phyloP scores from a whole-genome alignment of 345 rosid species.

The Nasturtium officinale region DNA sequence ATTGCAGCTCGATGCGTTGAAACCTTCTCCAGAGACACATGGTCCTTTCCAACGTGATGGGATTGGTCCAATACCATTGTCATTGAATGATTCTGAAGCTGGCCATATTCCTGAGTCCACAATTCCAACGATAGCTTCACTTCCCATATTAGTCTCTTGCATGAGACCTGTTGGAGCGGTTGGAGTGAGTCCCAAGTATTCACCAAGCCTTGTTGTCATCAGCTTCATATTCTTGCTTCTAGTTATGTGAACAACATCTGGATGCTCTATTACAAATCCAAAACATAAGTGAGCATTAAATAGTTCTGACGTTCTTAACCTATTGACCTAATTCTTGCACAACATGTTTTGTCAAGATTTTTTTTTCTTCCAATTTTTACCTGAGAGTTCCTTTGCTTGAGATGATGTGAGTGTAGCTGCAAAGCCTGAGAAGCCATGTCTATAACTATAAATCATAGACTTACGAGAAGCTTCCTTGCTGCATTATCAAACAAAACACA shows the following conservation, averaged over 20 bases:
- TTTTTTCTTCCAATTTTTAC: too few relatives aligned
- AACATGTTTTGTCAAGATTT: background rate
- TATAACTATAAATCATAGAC: constrained; percentile 69
- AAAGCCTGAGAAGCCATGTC: constrained; percentile 78
- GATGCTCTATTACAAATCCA: constrained; percentile 46
- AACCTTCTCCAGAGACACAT: constrained; percentile 48
- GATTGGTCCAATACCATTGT: constrained; percentile 50
- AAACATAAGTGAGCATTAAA: background rate
- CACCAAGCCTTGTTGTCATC: constrained; percentile 69
- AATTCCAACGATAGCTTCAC: constrained; percentile 64
- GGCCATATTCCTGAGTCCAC: constrained; percentile 66
- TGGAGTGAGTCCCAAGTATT: constrained; percentile 61
- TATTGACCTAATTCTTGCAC: constrained; percentile 15
- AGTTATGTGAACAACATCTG: constrained; percentile 58
- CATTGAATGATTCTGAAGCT: constrained; percentile 49
- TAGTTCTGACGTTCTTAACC: background rate
- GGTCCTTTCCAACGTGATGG: constrained; percentile 59
- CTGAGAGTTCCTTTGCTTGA: constrained; percentile 58
- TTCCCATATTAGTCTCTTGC: constrained; percentile 61
- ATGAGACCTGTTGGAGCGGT: constrained; percentile 48
- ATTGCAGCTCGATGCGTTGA: constrained; percentile 49
- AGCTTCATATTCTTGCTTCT: constrained; percentile 58
- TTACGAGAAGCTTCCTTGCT: constrained; percentile 57
- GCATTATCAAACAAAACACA: constrained; percentile 35
- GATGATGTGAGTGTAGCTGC: constrained; percentile 67